Base-by-base conservation (phyloP, 495 filamentous ascomycete species). In the Penicillium ucsense region DNA sequence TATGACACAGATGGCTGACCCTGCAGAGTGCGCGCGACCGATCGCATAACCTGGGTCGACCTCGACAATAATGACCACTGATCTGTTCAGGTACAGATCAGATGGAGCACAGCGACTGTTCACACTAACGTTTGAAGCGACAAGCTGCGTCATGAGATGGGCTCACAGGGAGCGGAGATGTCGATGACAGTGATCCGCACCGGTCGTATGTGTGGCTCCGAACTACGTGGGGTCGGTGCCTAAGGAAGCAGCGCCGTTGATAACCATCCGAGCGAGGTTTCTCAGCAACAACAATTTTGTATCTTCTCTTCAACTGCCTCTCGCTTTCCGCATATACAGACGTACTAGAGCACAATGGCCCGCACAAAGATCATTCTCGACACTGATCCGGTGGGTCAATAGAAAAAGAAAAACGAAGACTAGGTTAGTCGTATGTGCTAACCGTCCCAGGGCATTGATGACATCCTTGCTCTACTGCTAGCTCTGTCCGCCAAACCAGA, bases 351-450 rank as follows among this genome's bases (percentile, higher is more conserved):
- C 43, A 53, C 32, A 41, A 60, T 56, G 54, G 45, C 37, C 27
- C 30, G 42, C 37, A 87, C 82, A 54, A 82, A 80, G 50, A 82
- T 97, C 47, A 95, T 97, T 52, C 90, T 97, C 44, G 91, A 97
- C 56, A 96, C 90, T 28, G 90, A 96, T 60, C 90, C 90, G 38
- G 87, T 78, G 64, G 20, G 68, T 55, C 12, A 10, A 31, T 0
- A 20, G 20, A 20, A 20, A 20, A 20, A 2, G 2, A 20, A 20
- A 20, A 2, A 20, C 2, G 20, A 20, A 20, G 20, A 20, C 20
- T 1, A 20, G 20, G 20, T 20, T 2, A 20, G 2, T 20, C 1
- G 20, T 20, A 20, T 2, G 4, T 7, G 35, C 10, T 46, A 5
- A 45, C 33, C 3, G n/a, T 35, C 35, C 8, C 31, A 82, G 88